Conservation (phyloP, 805 yeast genomes). For the Starmerella apis region DNA sequence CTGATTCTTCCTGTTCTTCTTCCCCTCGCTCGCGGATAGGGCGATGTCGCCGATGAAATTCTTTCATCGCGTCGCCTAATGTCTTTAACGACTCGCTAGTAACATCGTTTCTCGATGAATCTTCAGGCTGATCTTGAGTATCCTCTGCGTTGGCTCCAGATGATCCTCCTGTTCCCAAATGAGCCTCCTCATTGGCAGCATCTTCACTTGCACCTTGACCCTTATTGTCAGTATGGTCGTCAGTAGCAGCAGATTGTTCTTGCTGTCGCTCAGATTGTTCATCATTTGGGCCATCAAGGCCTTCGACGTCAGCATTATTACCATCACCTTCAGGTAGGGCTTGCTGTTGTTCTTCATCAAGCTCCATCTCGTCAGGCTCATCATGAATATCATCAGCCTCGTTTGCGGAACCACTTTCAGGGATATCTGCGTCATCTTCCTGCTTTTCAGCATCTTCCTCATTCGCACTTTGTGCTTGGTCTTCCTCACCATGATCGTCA, state of each 20-base stretch:
- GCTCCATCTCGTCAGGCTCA: slow-evolving; percentile 25
- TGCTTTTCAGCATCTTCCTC: slow-evolving; percentile 25
- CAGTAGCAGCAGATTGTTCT: slow-evolving; percentile 25
- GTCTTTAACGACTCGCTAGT: slow-evolving; percentile 59
- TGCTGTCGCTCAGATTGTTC: slow-evolving; percentile 36
- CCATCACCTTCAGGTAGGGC: slow-evolving; percentile 28
- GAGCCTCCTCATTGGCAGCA: slow-evolving; percentile 28
- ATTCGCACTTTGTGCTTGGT: slow-evolving; percentile 16
- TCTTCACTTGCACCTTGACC: slow-evolving; percentile 53
- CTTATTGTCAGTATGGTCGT: slow-evolving; percentile 36
- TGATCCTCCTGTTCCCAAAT: slow-evolving; percentile 43
- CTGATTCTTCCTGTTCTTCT: slow-evolving; percentile 23
- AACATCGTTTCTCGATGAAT: slow-evolving; percentile 5
- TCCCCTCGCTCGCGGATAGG: slow-evolving; percentile 53
- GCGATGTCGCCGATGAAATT: slow-evolving; percentile 79
- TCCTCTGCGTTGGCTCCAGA: slow-evolving; percentile 50
- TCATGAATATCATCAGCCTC: slow-evolving; percentile 15
- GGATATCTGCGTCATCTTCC: slow-evolving; percentile 27
- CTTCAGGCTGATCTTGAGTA: slow-evolving; percentile 55
- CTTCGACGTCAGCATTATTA: slow-evolving; percentile 35
- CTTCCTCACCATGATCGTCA: slow-evolving; percentile 27
- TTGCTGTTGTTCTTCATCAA: slow-evolving; percentile 23
- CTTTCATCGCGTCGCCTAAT: slow-evolving; percentile 83
- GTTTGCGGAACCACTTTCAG: slow-evolving; percentile 22
- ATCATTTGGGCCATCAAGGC: slow-evolving; percentile 56